phyloP scores from a whole-genome alignment of 2,329 filamentous ascomycete genomes.

The Penicillium digitatum region DNA sequence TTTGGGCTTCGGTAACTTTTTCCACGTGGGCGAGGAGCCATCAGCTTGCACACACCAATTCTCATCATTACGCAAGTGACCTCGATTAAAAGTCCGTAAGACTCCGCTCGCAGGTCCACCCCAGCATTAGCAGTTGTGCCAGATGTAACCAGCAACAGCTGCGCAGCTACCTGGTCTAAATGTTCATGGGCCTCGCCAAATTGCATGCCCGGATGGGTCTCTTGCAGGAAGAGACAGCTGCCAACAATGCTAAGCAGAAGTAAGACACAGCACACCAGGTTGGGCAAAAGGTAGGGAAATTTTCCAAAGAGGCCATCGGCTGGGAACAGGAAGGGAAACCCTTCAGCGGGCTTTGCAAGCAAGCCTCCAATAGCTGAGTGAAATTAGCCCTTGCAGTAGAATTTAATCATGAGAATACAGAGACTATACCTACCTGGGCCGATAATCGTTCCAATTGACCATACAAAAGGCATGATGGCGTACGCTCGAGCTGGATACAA shows the following conservation, averaged over 20 bases:
- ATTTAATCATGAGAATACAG: neutral
- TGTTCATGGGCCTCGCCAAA: conserved; percentile 45
- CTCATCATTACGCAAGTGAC: conserved; percentile 53
- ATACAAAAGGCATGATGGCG: conserved; percentile 90
- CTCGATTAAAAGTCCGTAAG: conserved; percentile 66
- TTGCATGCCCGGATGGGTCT: conserved; percentile 83
- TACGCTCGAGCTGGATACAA: conserved; percentile 66
- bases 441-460: conserved; percentile 84
- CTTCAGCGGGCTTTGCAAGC: conserved; percentile 72
- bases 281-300: conserved; percentile 86
- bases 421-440: conserved; percentile 54
- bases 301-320: conserved; percentile 64
- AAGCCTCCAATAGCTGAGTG: conserved; percentile 71
- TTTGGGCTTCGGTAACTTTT: conserved; percentile 40
- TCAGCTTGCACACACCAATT: conserved; percentile 51
- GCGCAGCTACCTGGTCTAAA: conserved; percentile 54
- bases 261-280: conserved; percentile 74
- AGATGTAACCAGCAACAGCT: conserved; percentile 70
- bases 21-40: conserved; percentile 40
- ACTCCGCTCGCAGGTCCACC: conserved; percentile 71
- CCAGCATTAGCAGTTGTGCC: conserved; percentile 69
- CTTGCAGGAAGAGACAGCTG: conserved; percentile 76
- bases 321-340: conserved; percentile 69
- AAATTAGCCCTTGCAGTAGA: conserved; percentile 11
- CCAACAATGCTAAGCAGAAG: conserved; percentile 74